Base-by-base conservation (phyloP, 129 eudicot genomes). In the Flaveria trinervia region DNA sequence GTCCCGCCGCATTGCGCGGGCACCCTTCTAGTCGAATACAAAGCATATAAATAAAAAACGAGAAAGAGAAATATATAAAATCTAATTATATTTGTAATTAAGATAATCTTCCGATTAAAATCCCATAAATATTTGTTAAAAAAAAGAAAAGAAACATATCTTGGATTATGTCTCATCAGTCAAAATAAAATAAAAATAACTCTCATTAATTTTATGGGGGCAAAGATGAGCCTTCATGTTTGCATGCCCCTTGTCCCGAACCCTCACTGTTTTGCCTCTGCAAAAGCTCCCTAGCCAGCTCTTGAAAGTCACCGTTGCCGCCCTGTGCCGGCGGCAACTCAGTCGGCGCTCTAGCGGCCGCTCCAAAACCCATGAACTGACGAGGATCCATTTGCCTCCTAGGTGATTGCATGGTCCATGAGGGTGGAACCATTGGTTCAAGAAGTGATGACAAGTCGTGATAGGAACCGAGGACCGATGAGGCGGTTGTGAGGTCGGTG, bases 281-380 rank as follows among this genome's bases (percentile, higher is more conserved):
- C 69, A 91, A 61, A 66, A 94, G 90, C 75, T 89, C 92, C 28
- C 91, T 81, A n/a, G 97, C 95, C 79, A 93, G 70, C 75, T 89
- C 99, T 23, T 87, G 99, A 18, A 91, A 86, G 77, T 93, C 98
- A 18, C 80, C 79, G 8, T 82, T 45, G 16, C 78, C 82, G 14
- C 71, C 75, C 33, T 65, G 75, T 41, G 81, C 30, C 20, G 80
- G 81, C 17, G 83, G 49, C 87, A 85, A 20, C 61, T 88, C 83
- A 3, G 79, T 44, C 10, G 75, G 80, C 30, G 71, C 84, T 66
- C 90, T 73, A 43, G 69, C 65, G 46, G 72, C 17, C 41, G 69
- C 17, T 28, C 65, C 75, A 10, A 44, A 45, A 74, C 52, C 68
- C 46, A 83, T 75, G 65, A 85, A 83, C 7, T 85, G 96, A 7